Percentiles rank a stretch among this genome's conserved stretches.
Conservation (phyloP, 345 rosid species). For the Pugionium dolabratum region DNA sequence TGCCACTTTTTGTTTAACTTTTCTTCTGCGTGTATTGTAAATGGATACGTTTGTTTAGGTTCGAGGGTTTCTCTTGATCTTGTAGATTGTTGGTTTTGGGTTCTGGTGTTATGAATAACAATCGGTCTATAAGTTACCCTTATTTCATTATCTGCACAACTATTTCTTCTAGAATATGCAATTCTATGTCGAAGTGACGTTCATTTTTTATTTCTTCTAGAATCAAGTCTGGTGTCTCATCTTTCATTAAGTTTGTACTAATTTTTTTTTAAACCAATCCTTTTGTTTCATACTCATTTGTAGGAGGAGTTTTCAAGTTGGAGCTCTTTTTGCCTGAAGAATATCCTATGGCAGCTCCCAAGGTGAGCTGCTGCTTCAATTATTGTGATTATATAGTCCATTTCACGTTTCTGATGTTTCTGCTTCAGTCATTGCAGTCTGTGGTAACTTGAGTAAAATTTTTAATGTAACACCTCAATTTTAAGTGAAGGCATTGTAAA, state of each 20-base stretch:
- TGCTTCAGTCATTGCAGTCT: not conserved
- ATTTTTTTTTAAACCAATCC: not conserved
- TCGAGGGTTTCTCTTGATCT: not conserved
- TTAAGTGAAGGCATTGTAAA: not conserved
- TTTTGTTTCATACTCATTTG: conserved; percentile 14
- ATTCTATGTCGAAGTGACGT: not conserved
- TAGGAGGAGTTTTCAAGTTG: conserved; percentile 98
- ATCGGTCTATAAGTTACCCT: not conserved
- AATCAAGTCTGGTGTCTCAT: not conserved
- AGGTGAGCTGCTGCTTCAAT: conserved; percentile 49
- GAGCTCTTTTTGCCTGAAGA: conserved; percentile 98
- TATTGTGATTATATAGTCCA: not conserved
- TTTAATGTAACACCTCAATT: not conserved
- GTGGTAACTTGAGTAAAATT: not conserved
- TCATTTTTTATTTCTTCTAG: not conserved
- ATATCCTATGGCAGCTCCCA: conserved; percentile 99
- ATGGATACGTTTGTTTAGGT: not conserved
- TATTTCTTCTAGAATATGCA: not conserved
- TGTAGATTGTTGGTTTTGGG: not conserved
- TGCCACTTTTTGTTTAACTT: not conserved
- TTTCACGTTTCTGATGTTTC: not conserved
- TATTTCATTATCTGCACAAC: not conserved
- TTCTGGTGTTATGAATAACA: conserved; percentile 7
- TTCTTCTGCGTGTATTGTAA: not conserved
- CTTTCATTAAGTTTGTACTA: too few relatives aligned